Percentiles rank a stretch among this genome's conserved stretches.
Evolutionary conservation across 208 protist species (phyloP).

Genomic region (Phytomonas francai): DNA sequence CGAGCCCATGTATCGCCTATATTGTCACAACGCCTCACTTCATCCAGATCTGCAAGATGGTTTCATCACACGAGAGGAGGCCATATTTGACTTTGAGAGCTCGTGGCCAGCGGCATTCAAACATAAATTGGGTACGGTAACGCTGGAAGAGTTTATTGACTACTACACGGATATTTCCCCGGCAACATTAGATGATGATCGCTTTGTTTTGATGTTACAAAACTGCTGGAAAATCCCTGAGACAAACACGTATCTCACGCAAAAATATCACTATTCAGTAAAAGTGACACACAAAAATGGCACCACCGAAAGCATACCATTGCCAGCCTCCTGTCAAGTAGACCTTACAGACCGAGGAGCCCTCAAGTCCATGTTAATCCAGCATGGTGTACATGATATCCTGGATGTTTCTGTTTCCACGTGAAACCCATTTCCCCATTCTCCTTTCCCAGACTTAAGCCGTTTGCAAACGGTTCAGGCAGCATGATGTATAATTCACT

Average conservation of each 20-base stretch:
- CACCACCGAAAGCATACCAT: slow-evolving; percentile 19
- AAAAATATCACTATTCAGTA: slow-evolving; percentile 36
- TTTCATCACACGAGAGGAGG: slow-evolving; percentile 52
- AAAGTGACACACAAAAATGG: slow-evolving; percentile 59
- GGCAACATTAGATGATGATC: slow-evolving; percentile 61
- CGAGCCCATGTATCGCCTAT: slow-evolving; percentile 64
- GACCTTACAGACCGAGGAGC: slow-evolving; percentile 33
- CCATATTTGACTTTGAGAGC: slow-evolving; percentile 72
- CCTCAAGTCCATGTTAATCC: slow-evolving; percentile 48
- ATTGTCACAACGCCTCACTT: slow-evolving; percentile 35
- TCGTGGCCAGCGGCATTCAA: slow-evolving; percentile 58
- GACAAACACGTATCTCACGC: slow-evolving; percentile 50
- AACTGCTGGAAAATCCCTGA: slow-evolving; percentile 67
- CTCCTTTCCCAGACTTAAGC: neutral
- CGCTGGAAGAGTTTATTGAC: slow-evolving; percentile 74
- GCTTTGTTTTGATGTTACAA: slow-evolving; percentile 64
- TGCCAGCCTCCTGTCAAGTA: slow-evolving; percentile 65
- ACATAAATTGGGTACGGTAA: slow-evolving; percentile 61
- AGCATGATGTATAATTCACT: neutral
- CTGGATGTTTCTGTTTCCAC: slow-evolving; percentile 38
- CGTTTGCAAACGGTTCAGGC: neutral
- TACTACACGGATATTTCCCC: slow-evolving; percentile 90
- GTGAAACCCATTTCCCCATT: slow-evolving; percentile 37
- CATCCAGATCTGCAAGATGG: slow-evolving; percentile 72
- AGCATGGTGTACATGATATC: slow-evolving; percentile 58